A percentile compares a stretch with the other conserved stretches of the same genome.
Conservation (phyloP, 257 asterid species). For the Anisodus acutangulus region DNA sequence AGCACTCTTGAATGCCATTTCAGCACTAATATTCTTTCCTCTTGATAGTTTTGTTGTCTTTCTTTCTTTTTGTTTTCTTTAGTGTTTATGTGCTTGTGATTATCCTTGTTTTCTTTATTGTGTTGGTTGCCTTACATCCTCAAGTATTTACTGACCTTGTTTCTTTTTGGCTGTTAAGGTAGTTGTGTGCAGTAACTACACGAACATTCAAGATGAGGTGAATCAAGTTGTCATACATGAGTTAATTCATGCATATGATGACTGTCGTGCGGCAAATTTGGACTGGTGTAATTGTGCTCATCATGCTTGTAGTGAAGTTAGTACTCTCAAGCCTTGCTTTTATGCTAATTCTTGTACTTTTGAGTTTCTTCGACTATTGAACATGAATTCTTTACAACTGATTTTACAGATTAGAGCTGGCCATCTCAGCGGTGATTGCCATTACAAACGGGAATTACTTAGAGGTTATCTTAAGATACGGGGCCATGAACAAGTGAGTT, state of each 20-base stretch:
- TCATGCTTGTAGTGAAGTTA: conserved; percentile 92
- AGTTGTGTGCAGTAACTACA: conserved; percentile 71
- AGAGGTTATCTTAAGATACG: conserved; percentile 70
- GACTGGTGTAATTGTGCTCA: conserved; percentile 88
- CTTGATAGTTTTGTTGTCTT: neutral
- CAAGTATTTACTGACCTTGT: neutral
- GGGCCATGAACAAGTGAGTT: conserved; percentile 81
- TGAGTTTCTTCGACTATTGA: neutral
- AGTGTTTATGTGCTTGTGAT: neutral
- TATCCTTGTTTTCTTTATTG: neutral
- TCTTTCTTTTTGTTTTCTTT: neutral
- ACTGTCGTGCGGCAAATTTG: conserved; percentile 83
- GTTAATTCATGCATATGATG: conserved; percentile 94
- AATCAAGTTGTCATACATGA: conserved; percentile 91
- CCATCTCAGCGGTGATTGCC: conserved; percentile 97
- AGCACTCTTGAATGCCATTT: neutral
- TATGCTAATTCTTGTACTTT: neutral
- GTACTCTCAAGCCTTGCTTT: conserved; percentile 4
- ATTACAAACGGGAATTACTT: conserved; percentile 79
- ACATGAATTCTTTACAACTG: neutral
- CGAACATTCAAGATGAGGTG: conserved; percentile 82
- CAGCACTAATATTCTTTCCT: neutral
- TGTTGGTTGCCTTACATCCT: neutral
- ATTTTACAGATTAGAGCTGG: conserved; percentile 74
- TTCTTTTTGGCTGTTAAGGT: conserved; percentile 44